A percentile compares a stretch with the other conserved stretches of the same genome.
These are phyloP conservation scores for Curvularia lunata DNA, from an alignment of 2,329 filamentous ascomycete species.

Conservation along the genomic window DNA sequence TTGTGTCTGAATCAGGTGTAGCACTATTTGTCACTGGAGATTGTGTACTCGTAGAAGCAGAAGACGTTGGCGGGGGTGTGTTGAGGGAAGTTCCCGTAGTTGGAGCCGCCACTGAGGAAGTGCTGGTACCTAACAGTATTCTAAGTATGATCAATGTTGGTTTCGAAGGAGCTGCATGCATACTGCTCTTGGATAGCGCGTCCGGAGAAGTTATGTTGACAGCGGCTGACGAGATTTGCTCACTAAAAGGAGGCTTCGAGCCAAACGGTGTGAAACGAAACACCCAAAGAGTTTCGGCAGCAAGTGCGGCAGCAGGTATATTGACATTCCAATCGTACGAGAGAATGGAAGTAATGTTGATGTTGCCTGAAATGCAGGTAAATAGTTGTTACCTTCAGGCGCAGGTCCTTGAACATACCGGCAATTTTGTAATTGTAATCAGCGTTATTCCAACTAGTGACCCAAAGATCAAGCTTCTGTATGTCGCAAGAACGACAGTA, in stretches of 20 bases:
- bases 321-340: slow-evolving; percentile 27
- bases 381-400: not conserved
- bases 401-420: slow-evolving; percentile 8
- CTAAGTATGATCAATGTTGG: not conserved
- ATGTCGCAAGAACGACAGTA: slow-evolving; percentile 20
- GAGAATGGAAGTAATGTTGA: slow-evolving; percentile 18
- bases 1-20: not conserved
- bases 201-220: not conserved
- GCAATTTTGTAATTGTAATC: slow-evolving; percentile 23
- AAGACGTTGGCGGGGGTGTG: not conserved
- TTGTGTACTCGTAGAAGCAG: not conserved
- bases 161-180: not conserved
- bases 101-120: not conserved
- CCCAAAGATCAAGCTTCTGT: slow-evolving; percentile 24
- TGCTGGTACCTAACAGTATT: not conserved
- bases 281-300: slow-evolving; percentile 20
- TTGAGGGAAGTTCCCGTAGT: not conserved
- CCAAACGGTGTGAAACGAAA: slow-evolving; percentile 20
- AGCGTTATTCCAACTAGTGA: slow-evolving; percentile 20
- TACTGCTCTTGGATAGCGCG: not conserved
- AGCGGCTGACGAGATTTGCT: not conserved
- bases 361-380: slow-evolving; percentile 10
- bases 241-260: not conserved
- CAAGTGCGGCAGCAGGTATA: slow-evolving; percentile 20
- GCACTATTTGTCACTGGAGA: not conserved